Evolutionary conservation across 495 filamentous ascomycete species (phyloP).

Genomic region (Aspergillus egyptiacus): DNA sequence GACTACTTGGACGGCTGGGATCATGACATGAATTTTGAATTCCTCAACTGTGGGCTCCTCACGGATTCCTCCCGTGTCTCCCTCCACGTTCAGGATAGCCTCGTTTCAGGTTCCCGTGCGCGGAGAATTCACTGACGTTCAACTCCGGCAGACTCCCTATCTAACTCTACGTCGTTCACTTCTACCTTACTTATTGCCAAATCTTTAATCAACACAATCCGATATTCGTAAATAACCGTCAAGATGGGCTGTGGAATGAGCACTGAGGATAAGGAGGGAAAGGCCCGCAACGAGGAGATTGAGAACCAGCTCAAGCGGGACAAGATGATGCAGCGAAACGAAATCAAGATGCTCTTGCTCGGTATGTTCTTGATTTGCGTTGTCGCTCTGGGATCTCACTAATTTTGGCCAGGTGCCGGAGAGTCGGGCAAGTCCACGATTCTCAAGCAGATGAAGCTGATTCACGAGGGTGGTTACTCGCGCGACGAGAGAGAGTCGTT

Average conservation of each 20-base stretch:
- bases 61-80: not conserved
- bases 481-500: constrained; percentile 54
- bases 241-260: constrained; percentile 99
- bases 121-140: constrained; percentile 20
- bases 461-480: constrained; percentile 53
- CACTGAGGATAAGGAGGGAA: constrained; percentile 99
- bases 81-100: constrained; percentile 14
- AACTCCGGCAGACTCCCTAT: constrained; percentile 17
- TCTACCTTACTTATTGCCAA: constrained; percentile 5
- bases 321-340: constrained; percentile 91
- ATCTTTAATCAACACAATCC: constrained; percentile 14
- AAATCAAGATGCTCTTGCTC: constrained; percentile 98
- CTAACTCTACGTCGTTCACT: constrained; percentile 2
- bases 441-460: constrained; percentile 93
- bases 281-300: constrained; percentile 98
- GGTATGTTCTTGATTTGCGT: constrained; percentile 49
- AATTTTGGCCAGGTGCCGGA: constrained; percentile 76
- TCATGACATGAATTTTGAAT: not conserved
- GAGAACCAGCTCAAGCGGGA: constrained; percentile 96
- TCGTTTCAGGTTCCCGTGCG: constrained; percentile 5
- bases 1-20: not conserved
- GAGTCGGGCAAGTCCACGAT: constrained; percentile 99
- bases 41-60: constrained; percentile 6
- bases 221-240: constrained; percentile 34
- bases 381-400: constrained; percentile 4